Evolutionary conservation across 1,139 yeast genomes (phyloP).

Genomic region (Suhomyces wounanorum): DNA sequence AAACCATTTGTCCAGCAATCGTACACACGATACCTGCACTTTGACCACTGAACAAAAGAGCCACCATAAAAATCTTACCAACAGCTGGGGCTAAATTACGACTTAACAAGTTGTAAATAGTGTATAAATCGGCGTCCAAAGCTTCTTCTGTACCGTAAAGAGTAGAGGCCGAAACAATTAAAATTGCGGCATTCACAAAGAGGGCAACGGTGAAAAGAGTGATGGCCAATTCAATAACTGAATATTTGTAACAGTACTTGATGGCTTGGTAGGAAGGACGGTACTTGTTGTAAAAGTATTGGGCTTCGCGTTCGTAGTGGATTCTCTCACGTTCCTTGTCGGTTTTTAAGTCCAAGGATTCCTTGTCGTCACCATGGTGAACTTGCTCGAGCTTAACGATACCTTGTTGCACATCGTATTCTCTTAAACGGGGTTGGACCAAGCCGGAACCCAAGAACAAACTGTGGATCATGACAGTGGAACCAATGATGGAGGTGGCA

Average conservation of each 20-base stretch:
- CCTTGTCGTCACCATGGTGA: conserved; percentile 2
- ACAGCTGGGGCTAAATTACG: conserved; percentile 66
- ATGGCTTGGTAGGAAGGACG: conserved; percentile 70
- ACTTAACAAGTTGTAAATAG: conserved; percentile 68
- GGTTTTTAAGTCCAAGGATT: conserved; percentile 10
- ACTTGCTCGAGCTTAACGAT: conserved; percentile 33
- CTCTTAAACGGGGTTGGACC: conserved; percentile 70
- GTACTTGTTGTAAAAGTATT: conserved; percentile 39
- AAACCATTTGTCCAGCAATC: conserved; percentile 77
- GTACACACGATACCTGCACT: conserved; percentile 85
- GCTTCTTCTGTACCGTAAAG: conserved; percentile 62
- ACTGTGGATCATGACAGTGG: conserved; percentile 84
- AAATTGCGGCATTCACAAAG: conserved; percentile 72
- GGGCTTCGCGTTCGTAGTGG: conserved; percentile 15
- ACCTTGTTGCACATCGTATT: conserved; percentile 54
- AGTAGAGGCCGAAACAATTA: conserved; percentile 74
- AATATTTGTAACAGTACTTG: conserved; percentile 61
- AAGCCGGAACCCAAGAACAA: conserved; percentile 74
- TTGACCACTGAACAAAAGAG: conserved; percentile 74
- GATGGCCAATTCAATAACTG: conserved; percentile 64
- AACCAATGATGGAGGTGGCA: conserved; percentile 78
- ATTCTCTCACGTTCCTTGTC: conserved; percentile 16
- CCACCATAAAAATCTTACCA: conserved; percentile 71
- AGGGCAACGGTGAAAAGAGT: conserved; percentile 72
- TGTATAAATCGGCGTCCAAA: conserved; percentile 68